Percentiles rank a stretch among this genome's conserved stretches.
Conservation (phyloP, 164 flowering plant genomes). For the Dillenia turbinata region DNA sequence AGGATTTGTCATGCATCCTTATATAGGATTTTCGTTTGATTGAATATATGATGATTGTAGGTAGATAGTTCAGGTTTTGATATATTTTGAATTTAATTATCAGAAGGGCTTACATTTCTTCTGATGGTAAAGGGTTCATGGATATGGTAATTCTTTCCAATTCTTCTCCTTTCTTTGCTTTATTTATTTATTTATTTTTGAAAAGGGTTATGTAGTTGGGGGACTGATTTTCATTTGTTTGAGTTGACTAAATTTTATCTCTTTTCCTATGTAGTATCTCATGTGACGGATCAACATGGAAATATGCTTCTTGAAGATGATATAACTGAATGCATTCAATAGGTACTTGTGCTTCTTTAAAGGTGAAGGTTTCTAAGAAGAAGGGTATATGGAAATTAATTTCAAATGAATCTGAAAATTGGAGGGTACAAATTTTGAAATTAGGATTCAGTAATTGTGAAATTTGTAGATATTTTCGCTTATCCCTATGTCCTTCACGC, state of each 20-base stretch:
- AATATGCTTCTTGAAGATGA: constrained; percentile 62
- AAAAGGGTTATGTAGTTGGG: no score
- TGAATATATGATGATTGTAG: constrained; percentile 33
- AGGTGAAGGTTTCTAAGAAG: neutral
- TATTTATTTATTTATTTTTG: constrained; percentile 1
- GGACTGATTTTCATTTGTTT: constrained; percentile 3
- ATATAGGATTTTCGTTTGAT: neutral
- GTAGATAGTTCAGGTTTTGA: constrained; percentile 88
- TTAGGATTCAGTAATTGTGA: neutral
- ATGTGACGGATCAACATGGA: constrained; percentile 76
- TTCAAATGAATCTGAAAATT: neutral
- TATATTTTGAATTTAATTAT: constrained; percentile 71
- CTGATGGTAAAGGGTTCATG: constrained; percentile 98
- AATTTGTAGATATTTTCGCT: neutral
- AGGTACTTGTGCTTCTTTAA: constrained; percentile 37
- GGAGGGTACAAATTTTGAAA: neutral
- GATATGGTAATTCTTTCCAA: constrained; percentile 67
- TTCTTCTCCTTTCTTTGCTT: neutral
- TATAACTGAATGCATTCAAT: constrained; percentile 59
- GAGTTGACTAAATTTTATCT: neutral
- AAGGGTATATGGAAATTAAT: neutral
- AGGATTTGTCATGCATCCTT: neutral
- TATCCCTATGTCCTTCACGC: no score
- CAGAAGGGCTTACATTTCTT: constrained; percentile 84
- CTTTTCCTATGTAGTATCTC: constrained; percentile 48